Evolutionary conservation across 768 basidiomycete species (phyloP).

Genomic region (Cystofilobasidium bisporidii): DNA sequence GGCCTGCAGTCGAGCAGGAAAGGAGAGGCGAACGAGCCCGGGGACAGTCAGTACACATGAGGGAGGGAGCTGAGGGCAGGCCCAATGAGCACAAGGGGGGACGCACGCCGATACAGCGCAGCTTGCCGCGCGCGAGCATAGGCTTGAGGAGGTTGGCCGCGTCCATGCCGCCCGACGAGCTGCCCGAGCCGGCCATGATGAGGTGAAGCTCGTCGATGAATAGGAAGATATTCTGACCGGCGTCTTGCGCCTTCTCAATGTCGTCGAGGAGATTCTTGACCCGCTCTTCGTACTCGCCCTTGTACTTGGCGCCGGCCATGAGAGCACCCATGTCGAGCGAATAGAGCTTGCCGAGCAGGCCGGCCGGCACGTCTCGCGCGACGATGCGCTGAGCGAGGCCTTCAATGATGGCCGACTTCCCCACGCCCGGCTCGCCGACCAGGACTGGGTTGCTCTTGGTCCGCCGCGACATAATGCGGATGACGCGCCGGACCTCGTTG

Average conservation of each 20-base stretch:
- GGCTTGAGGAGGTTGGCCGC: slow-evolving; percentile 89
- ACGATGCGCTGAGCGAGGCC: slow-evolving; percentile 72
- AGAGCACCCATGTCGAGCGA: slow-evolving; percentile 92
- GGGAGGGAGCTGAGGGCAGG: background rate
- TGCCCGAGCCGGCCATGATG: slow-evolving; percentile 74
- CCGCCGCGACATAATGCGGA: slow-evolving; percentile 13
- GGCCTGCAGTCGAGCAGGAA: slow-evolving; percentile 35
- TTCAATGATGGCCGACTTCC: slow-evolving; percentile 91
- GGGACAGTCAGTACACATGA: background rate
- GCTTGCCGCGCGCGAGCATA: slow-evolving; percentile 72
- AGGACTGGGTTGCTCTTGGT: slow-evolving; percentile 49
- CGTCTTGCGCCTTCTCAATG: slow-evolving; percentile 75
- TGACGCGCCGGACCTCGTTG: slow-evolving; percentile 35
- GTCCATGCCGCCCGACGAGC: slow-evolving; percentile 87
- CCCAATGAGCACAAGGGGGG: too few species aligned
- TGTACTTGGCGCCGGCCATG: slow-evolving; percentile 67
- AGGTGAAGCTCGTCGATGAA: slow-evolving; percentile 90
- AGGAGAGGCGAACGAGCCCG: too few species aligned
- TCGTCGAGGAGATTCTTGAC: slow-evolving; percentile 86
- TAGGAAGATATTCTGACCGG: slow-evolving; percentile 71
- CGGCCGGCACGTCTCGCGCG: slow-evolving; percentile 39
- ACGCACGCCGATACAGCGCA: slow-evolving; percentile 60
- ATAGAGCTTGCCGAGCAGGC: slow-evolving; percentile 37
- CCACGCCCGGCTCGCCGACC: slow-evolving; percentile 69
- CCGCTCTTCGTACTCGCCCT: slow-evolving; percentile 93